Base-by-base conservation (phyloP, 768 basidiomycete genomes). In the Tylopilus sp. region DNA sequence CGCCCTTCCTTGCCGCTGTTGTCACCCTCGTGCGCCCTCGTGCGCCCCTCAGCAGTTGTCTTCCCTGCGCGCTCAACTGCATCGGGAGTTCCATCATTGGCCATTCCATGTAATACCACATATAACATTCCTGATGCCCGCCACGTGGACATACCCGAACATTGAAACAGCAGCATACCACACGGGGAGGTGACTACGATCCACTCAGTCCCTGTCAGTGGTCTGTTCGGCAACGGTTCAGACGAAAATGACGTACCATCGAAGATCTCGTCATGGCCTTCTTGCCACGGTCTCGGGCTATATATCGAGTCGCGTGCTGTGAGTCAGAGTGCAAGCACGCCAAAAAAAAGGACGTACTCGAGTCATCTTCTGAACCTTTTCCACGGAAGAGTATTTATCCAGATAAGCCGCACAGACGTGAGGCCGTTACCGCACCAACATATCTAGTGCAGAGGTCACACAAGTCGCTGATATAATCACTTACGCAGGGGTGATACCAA, bases 91-190 rank as follows among this genome's bases (percentile, higher is more conserved):
- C 76, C 12, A 79, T 66, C 77, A 83, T 77, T 2, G 84, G 82
- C 21, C 77, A 79, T 34, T 76, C 73, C 57, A 78, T 71, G 61
- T 89, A 88, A 62, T 84, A 90, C 28, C 75, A 72, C 34, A 81
- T 78, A 60, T 89, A 91, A 69, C 91, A 93, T 19, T 78, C 76
- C 58, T 86, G 85, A 58, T 93, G 91, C 0, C 90, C 90, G 0
- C 91, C 91, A 56, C 92, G 91, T 38, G 79, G 71, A 64, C 91
- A 93, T 2, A 87, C 71, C n/a, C 1, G 86, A 78, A 65, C 91
- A 92, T 47, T 85, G 83, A 64, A 91, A 86, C 3, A 89, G 69
- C 6, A 90, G 72, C 0, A 79, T 73, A n/a, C 26, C 80, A 81
- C 16, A 92, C 87, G 4, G 91, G 90, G 26, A 92, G 79, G 50